Base-by-base conservation (phyloP, 495 filamentous ascomycete species). In the Penicillium longicatenatum region DNA sequence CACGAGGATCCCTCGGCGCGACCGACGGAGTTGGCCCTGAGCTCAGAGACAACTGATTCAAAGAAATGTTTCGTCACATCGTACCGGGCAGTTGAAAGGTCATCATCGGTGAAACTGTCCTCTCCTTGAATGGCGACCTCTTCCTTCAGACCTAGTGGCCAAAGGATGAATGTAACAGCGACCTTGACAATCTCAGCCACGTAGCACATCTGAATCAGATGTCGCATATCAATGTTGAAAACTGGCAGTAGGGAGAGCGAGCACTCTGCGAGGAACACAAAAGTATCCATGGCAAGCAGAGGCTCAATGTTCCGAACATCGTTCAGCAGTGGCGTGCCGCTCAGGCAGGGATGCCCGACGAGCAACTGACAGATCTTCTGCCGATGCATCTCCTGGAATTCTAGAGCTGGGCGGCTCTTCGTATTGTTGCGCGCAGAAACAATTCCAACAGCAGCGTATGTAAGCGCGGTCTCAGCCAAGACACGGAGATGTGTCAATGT, bases 171-270 rank as follows among this genome's bases (percentile, higher is more conserved):
- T 11, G 77, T 78, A 12, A 71, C 70, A 31, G 73, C 70, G 9
- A 91, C 89, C 73, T 96, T 94, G 43, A 92, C 86, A 43, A 98
- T 84, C 73, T 99, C 93, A 26, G 91, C 90, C 37, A 95, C 80
- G 66, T 96, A 97, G 76, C 94, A 98, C 54, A 97, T 81, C 12
- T 89, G 89, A 29, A 98, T 74, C 16, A 98, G 64, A 73, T 96
- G 90, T 57, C 89, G 84, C 30, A 95, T 84, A 51, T 96, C 87
- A 48, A 95, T 79, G 45, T 83, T 70, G 11, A 91, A 82, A 17
- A 88, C 84, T 20, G 91, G 87, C 21, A 85, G 82, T 39, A 96
- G 76, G 57, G 85, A 89, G 16, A 87, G 64, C 5, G 88, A 86
- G 54, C 81, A 84, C 63, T 92, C 88, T 2, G 85, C 78, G n/a